These are phyloP conservation scores for Thermochaetoides thermophila DNA, from an alignment of 495 filamentous ascomycete species.

Conservation along the genomic window DNA sequence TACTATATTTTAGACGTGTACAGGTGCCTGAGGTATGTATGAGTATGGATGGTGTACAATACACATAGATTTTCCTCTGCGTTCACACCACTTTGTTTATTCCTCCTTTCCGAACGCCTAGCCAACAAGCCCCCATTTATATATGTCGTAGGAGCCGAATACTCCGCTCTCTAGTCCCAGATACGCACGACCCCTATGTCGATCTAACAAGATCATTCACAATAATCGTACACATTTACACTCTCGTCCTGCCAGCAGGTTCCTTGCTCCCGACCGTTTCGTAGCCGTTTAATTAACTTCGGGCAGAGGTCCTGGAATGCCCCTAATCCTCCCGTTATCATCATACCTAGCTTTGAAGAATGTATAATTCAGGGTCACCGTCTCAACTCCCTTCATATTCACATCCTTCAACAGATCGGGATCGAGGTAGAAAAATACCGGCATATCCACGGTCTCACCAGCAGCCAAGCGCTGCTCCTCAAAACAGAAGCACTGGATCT, in stretches of 20 bases:
- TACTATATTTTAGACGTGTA: background rate
- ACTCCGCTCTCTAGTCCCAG: too few relatives aligned
- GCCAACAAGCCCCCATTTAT: too few relatives aligned
- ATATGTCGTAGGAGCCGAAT: too few relatives aligned
- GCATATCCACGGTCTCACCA: conserved; percentile 98
- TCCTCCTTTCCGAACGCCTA: too few relatives aligned
- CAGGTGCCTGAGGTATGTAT: too few relatives aligned
- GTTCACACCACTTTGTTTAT: too few relatives aligned
- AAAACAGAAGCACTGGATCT: conserved; percentile 99
- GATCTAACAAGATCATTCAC: too few relatives aligned
- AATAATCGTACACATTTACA: conserved; percentile 1
- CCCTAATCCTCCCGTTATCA: conserved; percentile 48
- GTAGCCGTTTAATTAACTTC: background rate
- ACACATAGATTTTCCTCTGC: too few relatives aligned
- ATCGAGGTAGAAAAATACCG: conserved; percentile 98
- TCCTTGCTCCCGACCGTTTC: too few relatives aligned
- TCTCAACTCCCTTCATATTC: conserved; percentile 85
- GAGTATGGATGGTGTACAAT: too few relatives aligned
- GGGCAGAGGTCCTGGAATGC: background rate
- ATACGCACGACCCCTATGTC: too few relatives aligned
- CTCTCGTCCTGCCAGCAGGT: too few relatives aligned
- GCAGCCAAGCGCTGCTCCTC: conserved; percentile 86
- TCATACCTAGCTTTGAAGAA: conserved; percentile 95
- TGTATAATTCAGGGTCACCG: conserved; percentile 89
- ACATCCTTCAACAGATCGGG: conserved; percentile 86